Conservation (phyloP, 2,329 filamentous ascomycete genomes). For the Cladosporium sp. region DNA sequence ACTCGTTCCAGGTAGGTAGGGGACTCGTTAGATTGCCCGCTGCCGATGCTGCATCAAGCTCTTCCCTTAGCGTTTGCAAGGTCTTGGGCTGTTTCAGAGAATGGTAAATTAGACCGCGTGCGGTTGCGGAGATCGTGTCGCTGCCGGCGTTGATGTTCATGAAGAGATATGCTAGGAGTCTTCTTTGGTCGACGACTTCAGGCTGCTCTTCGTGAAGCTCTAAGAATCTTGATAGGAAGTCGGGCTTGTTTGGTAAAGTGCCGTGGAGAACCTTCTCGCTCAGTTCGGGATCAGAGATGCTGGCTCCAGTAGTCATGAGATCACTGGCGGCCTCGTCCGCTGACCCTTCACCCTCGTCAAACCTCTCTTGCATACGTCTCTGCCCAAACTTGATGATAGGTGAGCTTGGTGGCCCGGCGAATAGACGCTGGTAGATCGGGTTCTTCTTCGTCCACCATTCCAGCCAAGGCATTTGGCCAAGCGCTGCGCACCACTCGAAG, state of each 20-base stretch:
- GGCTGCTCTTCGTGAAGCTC: slow-evolving; percentile 26
- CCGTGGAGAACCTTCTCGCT: slow-evolving; percentile 27
- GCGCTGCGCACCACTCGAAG: slow-evolving; percentile 30
- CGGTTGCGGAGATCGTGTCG: slow-evolving; percentile 23
- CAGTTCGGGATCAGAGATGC: slow-evolving; percentile 24
- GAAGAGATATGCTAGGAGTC: slow-evolving; percentile 22
- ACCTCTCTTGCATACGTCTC: slow-evolving; percentile 26
- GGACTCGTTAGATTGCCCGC: not conserved
- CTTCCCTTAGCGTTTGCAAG: not conserved
- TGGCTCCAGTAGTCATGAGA: not conserved
- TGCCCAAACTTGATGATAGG: slow-evolving; percentile 31
- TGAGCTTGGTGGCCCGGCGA: slow-evolving; percentile 25
- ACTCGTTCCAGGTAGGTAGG: slow-evolving; percentile 1
- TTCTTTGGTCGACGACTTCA: not conserved
- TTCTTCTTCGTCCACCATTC: slow-evolving; percentile 31
- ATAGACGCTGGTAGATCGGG: slow-evolving; percentile 25
- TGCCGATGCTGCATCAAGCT: not conserved
- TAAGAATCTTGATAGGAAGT: slow-evolving; percentile 34
- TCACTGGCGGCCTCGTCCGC: not conserved
- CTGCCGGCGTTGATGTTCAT: slow-evolving; percentile 27
- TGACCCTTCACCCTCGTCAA: slow-evolving; percentile 11
- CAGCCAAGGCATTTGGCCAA: slow-evolving; percentile 35
- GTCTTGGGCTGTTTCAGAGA: slow-evolving; percentile 17
- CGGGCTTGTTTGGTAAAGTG: slow-evolving; percentile 24
- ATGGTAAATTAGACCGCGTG: slow-evolving; percentile 21